Conservation (phyloP, 169 alveolate species). For the Eimeria sp. region DNA sequence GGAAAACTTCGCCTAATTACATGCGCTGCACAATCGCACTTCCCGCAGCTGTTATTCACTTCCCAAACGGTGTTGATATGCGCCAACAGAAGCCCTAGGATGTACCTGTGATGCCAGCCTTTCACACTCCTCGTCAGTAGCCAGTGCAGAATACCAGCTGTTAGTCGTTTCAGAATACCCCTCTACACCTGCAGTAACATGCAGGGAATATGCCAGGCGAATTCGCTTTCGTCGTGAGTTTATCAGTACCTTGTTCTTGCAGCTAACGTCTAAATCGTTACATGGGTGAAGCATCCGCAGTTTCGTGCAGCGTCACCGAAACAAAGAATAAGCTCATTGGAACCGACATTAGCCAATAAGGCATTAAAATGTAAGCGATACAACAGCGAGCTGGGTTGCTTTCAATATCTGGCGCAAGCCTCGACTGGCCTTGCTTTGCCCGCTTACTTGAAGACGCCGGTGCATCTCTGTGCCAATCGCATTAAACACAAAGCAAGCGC, state of each 20-base stretch:
- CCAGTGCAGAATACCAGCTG: conserved; percentile 76
- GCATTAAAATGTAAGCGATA: not conserved
- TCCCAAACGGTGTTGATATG: not conserved
- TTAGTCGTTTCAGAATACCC: not conserved
- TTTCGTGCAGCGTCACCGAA: not conserved
- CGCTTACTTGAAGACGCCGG: conserved; percentile 16
- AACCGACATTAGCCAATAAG: not conserved
- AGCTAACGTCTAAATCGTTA: not conserved
- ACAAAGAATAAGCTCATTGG: not conserved
- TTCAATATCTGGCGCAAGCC: not conserved
- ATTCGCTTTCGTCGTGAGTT: not conserved
- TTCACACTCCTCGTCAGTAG: conserved; percentile 81
- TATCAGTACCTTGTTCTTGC: not conserved
- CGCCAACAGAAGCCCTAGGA: not conserved
- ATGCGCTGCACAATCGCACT: not conserved
- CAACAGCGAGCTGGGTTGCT: not conserved
- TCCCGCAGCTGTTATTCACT: not conserved
- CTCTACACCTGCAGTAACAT: not conserved
- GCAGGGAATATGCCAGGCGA: not conserved
- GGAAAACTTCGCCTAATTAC: not conserved
- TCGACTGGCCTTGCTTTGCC: not conserved
- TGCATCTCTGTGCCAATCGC: conserved; percentile 33
- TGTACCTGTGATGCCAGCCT: conserved; percentile 80
- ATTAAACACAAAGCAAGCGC: not conserved
- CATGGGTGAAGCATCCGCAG: not conserved